These are phyloP conservation scores for Phytophthora rubi DNA, from an alignment of 352 stramenopile species.

Conservation along the genomic window DNA sequence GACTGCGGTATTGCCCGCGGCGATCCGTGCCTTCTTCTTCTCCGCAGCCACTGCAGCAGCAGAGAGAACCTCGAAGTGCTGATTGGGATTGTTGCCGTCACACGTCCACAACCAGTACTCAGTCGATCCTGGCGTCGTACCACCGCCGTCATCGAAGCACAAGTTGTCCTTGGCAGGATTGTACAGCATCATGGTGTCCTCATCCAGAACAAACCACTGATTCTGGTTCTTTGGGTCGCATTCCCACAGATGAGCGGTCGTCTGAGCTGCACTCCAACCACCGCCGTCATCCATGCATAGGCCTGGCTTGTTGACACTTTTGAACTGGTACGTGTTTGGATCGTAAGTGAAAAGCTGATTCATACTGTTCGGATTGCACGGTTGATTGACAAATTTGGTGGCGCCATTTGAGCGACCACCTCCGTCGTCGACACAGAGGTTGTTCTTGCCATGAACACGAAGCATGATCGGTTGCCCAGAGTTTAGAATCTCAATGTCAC, in stretches of 20 bases:
- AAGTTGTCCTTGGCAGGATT: conserved; percentile 41
- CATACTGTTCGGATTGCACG: conserved; percentile 25
- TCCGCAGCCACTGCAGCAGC: conserved; percentile 10
- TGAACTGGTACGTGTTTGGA: conserved; percentile 8
- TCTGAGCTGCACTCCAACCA: conserved; percentile 14
- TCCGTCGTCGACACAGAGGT: conserved; percentile 43
- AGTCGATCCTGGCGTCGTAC: background rate
- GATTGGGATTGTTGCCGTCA: conserved; percentile 23
- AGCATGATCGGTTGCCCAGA: conserved; percentile 30
- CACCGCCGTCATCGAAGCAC: conserved; percentile 44
- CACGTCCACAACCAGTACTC: conserved; percentile 19
- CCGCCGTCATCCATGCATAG: conserved; percentile 35
- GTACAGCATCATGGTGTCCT: conserved; percentile 36
- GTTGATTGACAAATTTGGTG: conserved; percentile 25
- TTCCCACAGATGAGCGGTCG: conserved; percentile 25
- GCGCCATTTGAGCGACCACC: conserved; percentile 27
- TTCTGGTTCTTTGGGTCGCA: conserved; percentile 35
- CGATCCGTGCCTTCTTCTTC: conserved; percentile 19
- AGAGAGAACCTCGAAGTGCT: conserved; percentile 28
- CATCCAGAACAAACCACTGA: conserved; percentile 40
- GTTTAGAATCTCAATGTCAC: conserved; percentile 19
- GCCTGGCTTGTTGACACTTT: conserved; percentile 12
- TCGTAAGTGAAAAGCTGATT: conserved; percentile 37
- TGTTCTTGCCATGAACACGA: conserved; percentile 30
- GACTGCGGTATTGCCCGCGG: conserved; percentile 15